A percentile compares a stretch with the other conserved stretches of the same genome.
These are phyloP conservation scores for Candida sp. DNA, from an alignment of 1,139 yeast genomes.

Conservation along the genomic window DNA sequence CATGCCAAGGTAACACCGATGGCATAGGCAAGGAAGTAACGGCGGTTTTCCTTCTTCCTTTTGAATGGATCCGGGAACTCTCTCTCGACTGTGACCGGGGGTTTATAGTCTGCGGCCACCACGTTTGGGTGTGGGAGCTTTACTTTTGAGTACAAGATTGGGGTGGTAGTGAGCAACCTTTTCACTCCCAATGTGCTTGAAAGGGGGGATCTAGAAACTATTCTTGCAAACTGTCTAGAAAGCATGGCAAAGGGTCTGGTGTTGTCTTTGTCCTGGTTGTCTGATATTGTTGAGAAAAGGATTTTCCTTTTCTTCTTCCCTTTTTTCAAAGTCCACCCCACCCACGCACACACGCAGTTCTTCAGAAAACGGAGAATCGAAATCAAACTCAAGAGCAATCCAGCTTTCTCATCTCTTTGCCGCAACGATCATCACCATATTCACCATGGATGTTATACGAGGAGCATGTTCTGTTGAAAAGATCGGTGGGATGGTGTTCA, in stretches of 20 bases:
- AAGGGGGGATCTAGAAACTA: background rate
- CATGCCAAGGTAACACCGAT: slow-evolving; percentile 69
- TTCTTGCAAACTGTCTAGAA: background rate
- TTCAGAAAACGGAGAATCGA: background rate
- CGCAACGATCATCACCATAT: no score
- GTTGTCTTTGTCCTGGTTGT: background rate
- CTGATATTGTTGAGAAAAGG: background rate
- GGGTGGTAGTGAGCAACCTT: background rate
- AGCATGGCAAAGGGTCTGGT: background rate
- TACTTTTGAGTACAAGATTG: background rate
- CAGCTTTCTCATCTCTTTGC: no score
- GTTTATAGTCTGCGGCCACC: slow-evolving; percentile 8
- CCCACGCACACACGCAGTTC: background rate
- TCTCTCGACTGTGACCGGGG: slow-evolving; percentile 56
- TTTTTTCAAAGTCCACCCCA: slow-evolving; percentile 4
- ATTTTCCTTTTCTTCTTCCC: background rate
- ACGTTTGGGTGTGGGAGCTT: slow-evolving; percentile 4
- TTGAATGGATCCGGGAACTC: slow-evolving; percentile 80
- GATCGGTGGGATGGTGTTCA: slow-evolving; percentile 66
- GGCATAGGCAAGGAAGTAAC: slow-evolving; percentile 63
- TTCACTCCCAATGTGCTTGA: background rate
- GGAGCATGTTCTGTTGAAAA: slow-evolving; percentile 77
- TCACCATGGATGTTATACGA: slow-evolving; percentile 35
- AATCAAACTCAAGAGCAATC: no score
- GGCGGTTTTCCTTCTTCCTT: slow-evolving; percentile 52